Evolutionary conservation across 495 filamentous ascomycete genomes (phyloP), one percentile per base, ranked within the genome.

Genomic region (Hypoxylon subgilvum): DNA sequence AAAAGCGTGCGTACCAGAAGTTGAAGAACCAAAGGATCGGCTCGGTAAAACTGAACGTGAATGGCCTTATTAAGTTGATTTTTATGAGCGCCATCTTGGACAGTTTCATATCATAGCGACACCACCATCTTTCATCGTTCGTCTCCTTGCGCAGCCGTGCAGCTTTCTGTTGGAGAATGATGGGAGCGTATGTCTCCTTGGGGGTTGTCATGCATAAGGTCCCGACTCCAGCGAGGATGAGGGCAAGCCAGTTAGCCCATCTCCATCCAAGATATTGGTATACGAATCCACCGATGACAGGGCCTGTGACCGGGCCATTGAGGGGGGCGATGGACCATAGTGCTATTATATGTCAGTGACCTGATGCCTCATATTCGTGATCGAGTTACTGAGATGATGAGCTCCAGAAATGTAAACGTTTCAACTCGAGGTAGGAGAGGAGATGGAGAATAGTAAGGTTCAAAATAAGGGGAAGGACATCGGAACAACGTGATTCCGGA

Each of bases 21-120:
- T 93, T 86, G 82, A 90, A 93, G 67, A 92, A 93, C 66, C 79
- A 90, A 72, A 89, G 84, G 51, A 96, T 94, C 0, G 92, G 92
- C 52, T 96, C 92, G 0, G 85, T 91, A 41, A 88, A 82, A 18
- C 84, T 79, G 74, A 96, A 87, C 2, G 88, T 74, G 55, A 95
- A 88, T 0, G 92, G 92, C 3, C 92, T 78, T 28, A 82, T 82
- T 2, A 96, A 74, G 52, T 89, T 93, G 61, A 87, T 68, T 59
- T 85, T 88, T 19, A 96, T 71, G 23, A 78, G 63, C 1, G 69
- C 57, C 12, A 49, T 3, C 6, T 70, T 75, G 10, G 70, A 77
- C 13, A 79, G 69, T 52, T 83, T 84, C 28, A 87, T 76, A 61
- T 92, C 89, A 65, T 91, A 92, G 10, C 87, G 83, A 57, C 77